These are phyloP conservation scores for Cystobasidium ongulense DNA, from an alignment of 768 basidiomycete genomes.

Conservation along the genomic window DNA sequence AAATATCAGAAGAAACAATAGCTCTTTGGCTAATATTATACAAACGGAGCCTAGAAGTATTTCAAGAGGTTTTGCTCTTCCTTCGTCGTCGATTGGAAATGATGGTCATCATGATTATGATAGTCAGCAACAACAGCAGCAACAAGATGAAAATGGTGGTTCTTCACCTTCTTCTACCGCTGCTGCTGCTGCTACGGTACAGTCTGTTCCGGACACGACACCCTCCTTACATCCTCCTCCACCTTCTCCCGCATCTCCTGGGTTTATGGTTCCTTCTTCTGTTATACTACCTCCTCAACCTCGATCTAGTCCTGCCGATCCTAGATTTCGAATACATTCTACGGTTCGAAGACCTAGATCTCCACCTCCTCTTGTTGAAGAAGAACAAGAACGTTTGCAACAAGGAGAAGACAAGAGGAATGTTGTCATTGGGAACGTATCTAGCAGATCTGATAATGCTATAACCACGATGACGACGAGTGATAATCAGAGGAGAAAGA, in stretches of 20 bases:
- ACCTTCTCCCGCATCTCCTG: slow-evolving; percentile 17
- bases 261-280: neutral
- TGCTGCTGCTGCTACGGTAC: neutral
- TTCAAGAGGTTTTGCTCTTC: neutral
- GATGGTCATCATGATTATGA: neutral
- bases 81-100: neutral
- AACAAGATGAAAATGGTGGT: neutral
- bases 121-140: neutral
- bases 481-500: neutral
- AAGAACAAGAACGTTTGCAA: neutral
- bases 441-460: neutral
- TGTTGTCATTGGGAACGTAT: too few species aligned
- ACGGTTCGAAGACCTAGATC: neutral
- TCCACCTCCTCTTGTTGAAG: neutral
- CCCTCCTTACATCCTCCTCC: slow-evolving; percentile 4
- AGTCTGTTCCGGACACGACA: neutral
- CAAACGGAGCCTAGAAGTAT: neutral
- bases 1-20: neutral
- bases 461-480: neutral
- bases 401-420: too few species aligned
- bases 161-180: slow-evolving; percentile 5
- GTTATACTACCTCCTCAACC: slow-evolving; percentile 19
- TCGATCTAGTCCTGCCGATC: slow-evolving; percentile 2
- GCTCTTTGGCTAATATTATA: neutral
- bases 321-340: neutral